Conservation (phyloP, 73 alveolate genomes). For the Paramecium sexaurelia region DNA sequence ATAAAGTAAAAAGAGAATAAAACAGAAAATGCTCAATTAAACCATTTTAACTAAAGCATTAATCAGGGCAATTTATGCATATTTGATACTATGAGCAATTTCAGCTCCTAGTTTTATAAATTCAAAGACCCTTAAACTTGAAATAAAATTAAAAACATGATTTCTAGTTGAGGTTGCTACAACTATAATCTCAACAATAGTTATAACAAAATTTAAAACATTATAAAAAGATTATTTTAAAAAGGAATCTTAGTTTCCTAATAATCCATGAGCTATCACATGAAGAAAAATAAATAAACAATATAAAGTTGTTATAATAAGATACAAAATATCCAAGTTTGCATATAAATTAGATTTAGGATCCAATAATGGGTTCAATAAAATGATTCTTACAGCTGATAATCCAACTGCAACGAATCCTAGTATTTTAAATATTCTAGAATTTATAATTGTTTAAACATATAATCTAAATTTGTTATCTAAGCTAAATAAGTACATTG, state of each 20-base stretch:
- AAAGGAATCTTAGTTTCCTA: background rate
- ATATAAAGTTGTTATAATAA: background rate
- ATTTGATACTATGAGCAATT: background rate
- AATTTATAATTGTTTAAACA: background rate
- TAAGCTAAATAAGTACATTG: background rate
- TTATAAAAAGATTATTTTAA: background rate
- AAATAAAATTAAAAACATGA: background rate
- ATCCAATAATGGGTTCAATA: background rate
- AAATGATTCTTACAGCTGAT: background rate
- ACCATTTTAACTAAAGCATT: slow-evolving; percentile 9
- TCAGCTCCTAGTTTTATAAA: slow-evolving; percentile 9
- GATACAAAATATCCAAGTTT: background rate
- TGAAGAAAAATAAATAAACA: background rate
- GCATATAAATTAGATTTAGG: background rate
- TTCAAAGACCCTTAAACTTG: slow-evolving; percentile 1
- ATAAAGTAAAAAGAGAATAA: background rate
- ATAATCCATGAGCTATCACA: background rate
- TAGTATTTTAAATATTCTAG: background rate
- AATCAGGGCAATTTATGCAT: background rate
- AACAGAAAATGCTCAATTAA: background rate
- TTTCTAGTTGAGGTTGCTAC: background rate
- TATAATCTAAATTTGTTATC: background rate
- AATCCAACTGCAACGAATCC: background rate
- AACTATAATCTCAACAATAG: background rate
- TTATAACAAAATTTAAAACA: background rate